Evolutionary conservation across 768 basidiomycete species (phyloP), one percentile per base, ranked within the genome.

Genomic region (Neoboletus magnificus): DNA sequence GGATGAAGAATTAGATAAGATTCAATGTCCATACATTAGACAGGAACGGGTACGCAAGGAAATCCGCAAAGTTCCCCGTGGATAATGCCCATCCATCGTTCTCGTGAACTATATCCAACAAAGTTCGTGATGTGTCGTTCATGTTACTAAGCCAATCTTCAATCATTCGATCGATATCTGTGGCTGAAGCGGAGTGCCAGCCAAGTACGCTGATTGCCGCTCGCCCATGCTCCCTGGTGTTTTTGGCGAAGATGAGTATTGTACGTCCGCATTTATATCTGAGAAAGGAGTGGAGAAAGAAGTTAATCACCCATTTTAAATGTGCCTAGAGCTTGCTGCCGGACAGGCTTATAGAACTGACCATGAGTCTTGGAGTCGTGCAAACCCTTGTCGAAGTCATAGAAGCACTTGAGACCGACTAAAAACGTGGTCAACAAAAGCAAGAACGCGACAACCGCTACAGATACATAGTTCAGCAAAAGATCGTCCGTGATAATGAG

Each of bases 321-420:
- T 25, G 36, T 36, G 4, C 60, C 56, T 57, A 37, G 22, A 47
- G 48, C 53, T 58, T 63, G 62, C 52, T 61, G 65, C 58, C 64
- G 61, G 43, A 75, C 67, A 60, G 64, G 69, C 54, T 62, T 62
- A 63, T 72, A 71, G 12, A 66, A 78, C 88, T 80, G 72, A 93
- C 91, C 82, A 62, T 85, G 79, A 58, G 81, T 77, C 76, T 93
- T 93, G 47, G 89, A 85, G 16, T 79, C 71, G 52, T 79, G 76
- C 20, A 93, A 74, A n/a, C 92, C 91, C 67, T 82, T 82, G 70
- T 89, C 86, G 64, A 93, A 93, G 75, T 93, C 91, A 29, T 77
- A 67, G 75, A 89, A 89, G 68, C 91, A 93, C 49, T 85, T 83
- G 22, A 92, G 66, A 22, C 91, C 91, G 27, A 93, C 79, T 13